Evolutionary conservation across 2,329 filamentous ascomycete species (phyloP), one percentile per base, ranked within the genome.

Genomic region (Macroventuria anomochaeta): DNA sequence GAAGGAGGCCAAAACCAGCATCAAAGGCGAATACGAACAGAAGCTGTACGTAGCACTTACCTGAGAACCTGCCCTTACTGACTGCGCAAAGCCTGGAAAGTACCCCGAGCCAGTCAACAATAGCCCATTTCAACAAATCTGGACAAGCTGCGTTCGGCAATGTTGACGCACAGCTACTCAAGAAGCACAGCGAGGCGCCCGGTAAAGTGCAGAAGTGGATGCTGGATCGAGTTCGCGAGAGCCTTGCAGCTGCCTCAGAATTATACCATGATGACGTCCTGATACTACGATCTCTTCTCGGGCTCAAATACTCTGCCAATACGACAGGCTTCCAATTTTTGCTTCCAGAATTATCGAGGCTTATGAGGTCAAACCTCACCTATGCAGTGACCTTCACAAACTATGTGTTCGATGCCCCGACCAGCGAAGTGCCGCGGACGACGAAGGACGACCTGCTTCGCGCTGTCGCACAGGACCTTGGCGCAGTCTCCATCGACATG

Each of bases 401-500:
- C 10, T 18, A 28, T 7, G 43, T 53, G 3, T 15, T 47, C 13
- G 51, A 43, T 8, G 39, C 38, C n/a, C 29, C 43, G 12, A 3
- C 7, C 15, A 26, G 39, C 8, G 44, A 48, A 20, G 32, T 53
- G 3, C 33, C 51, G 17, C 37, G 8, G 6, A 12, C 10, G 5
- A 33, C 37, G 11, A 53, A 53, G 25, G 38, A 53, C 17, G 39
- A 39, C 12, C 8, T 48, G 7, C 38, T 53, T 15, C 33, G 28
- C 15, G 21, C 26, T 44, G 38, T 53, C 8, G 44, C 43, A 43
- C 32, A 31, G 5, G 13, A 25, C 2, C 44, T 53, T 26, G 28
- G 51, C 21, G 28, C 28, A 17, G 44, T 48, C 25, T 53, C 38
- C 11, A 37, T 53, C 12, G 51, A 53, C 17, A 48, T 39, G 31